Base-by-base conservation (phyloP, 2,329 filamentous ascomycete genomes). In the Diaporthe longicolla region DNA sequence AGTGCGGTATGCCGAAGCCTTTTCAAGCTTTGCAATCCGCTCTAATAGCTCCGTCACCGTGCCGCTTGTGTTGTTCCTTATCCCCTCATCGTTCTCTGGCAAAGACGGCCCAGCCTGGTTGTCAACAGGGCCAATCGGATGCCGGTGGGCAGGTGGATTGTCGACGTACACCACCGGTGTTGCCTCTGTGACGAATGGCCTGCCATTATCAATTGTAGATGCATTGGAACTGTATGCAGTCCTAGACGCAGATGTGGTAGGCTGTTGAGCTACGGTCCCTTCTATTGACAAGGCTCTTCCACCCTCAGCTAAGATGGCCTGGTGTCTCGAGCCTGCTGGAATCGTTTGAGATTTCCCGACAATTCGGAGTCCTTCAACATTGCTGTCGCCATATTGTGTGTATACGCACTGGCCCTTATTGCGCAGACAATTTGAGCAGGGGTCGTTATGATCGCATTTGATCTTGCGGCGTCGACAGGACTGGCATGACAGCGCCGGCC, bases 331-430 rank as follows among this genome's bases (percentile, higher is more conserved):
- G 59, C 26, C 48, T 5, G 5, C 43, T 5, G 26, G 26, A 7
- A 48, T 10, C 11, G 40, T 1, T 15, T 17, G 26, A 5, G 19
- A 48, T 8, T 7, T 17, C 5, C 24, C n/a, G 10, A 48, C 17
- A 26, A 10, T 11, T 50, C 19, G 45, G 29, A 26, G 13, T 4
- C 10, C 17, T 11, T 40, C 21, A 4, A 15, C 19, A 17, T 21
- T 24, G 19, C 21, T 11, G 32, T 37, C 17, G 4, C 11, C n/a
- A 35, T 68, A 54, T 13, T 4, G 10, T 3, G 45, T 68, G 48
- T 52, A 68, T 29, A 98, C 93, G 82, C 97, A 98, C 79, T 97
- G 94, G 74, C 98, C 89, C 86, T 98, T 98, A 76, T 98, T 87
- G 63, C 96, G 91, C 76, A 95, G 93, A 82, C 96, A 98, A 45